Evolutionary conservation across 23 red algal genomes (phyloP), one percentile per base, ranked within the genome.

Genomic region (Cyanidioschyzon merolae): DNA sequence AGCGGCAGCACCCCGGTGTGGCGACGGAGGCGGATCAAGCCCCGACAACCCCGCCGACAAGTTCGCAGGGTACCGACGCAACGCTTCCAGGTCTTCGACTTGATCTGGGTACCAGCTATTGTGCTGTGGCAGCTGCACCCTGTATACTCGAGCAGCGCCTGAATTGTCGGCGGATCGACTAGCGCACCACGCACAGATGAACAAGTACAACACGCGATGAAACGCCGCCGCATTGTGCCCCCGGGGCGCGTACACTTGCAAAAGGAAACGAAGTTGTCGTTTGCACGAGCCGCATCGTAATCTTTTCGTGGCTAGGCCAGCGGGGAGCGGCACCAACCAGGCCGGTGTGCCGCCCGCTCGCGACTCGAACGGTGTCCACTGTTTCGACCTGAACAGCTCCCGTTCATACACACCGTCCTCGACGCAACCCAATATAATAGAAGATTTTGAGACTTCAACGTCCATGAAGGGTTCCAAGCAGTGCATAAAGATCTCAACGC

Each of bases 211-310:
- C 68, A 88, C 79, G 34, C 85, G 85, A 24, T 88, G 85, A 39
- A 88, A 88, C n/a, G 77, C 85, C 25, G 77, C 39, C 25, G 77
- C 68, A 39, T 88, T 79, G 50, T 1, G 18, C 27, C 81, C 85
- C 21, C 82, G n/a, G 29, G 85, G 85, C 35, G 85, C 85, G 39
- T 88, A 82, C 18, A 88, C 68, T 76, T 88, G 85, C 41, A 58
- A 29, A 27, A 88, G 30, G 35, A 88, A 88, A 2, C 50, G 67
- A 74, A 83, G 78, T 58, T 40, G 34, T 37, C 50, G 78, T 2
- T n/a, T 7, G 34, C 85, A 88, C 1, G 54, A 21, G 1, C 0
- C 26, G 39, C 85, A 88, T 34, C 41, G 1, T 38, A 77, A 77
- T n/a, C n/a, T n/a, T 54, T 7, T 7, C 21, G 7, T 21, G 12